phyloP scores from a whole-genome alignment of 2,329 filamentous ascomycete species.

The Herpotrichia juniperi region DNA sequence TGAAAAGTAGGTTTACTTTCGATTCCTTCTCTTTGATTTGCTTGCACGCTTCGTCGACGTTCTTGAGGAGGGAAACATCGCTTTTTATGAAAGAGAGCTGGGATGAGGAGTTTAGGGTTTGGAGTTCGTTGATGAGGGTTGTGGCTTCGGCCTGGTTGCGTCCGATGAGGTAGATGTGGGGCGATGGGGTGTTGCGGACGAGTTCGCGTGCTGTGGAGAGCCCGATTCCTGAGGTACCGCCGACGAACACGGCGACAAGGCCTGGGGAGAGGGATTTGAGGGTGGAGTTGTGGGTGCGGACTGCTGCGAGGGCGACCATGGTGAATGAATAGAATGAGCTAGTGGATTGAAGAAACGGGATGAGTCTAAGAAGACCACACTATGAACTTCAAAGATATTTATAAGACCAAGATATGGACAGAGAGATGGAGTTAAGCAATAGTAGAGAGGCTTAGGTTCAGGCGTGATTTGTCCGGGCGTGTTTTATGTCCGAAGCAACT shows the following conservation, averaged over 20 bases:
- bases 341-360: background rate
- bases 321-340: background rate
- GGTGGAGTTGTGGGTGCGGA: constrained; percentile 32
- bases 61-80: constrained; percentile 48
- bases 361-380: background rate
- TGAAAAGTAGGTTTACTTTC: constrained; percentile 61
- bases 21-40: constrained; percentile 59
- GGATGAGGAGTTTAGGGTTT: constrained; percentile 45
- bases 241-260: constrained; percentile 45
- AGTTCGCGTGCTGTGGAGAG: constrained; percentile 51
- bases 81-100: constrained; percentile 49
- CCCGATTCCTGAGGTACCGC: constrained; percentile 53
- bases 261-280: constrained; percentile 29
- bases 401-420: background rate
- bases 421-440: background rate
- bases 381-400: background rate
- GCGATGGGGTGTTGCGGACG: constrained; percentile 45
- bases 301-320: constrained; percentile 29
- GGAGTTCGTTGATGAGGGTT: constrained; percentile 44
- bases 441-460: background rate
- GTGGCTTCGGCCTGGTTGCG: constrained; percentile 47
- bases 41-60: constrained; percentile 51
- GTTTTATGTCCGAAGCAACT: background rate
- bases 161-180: constrained; percentile 52
- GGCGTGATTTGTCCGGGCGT: background rate